Evolutionary conservation across 75 land plant species (phyloP), one percentile per base, ranked within the genome.

Genomic region (Sequoia sempervirens): DNA sequence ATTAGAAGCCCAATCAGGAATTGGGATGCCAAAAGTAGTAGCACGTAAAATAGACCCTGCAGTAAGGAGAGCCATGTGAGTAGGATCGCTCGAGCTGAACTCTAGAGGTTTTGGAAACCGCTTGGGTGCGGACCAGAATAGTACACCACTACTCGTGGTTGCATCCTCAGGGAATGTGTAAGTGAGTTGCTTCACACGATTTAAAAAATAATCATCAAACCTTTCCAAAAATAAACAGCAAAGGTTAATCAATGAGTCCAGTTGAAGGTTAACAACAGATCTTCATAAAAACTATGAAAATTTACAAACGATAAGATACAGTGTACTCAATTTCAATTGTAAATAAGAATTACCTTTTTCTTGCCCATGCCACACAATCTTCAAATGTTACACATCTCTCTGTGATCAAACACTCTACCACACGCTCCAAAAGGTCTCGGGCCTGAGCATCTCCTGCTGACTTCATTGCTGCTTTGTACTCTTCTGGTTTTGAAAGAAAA

Each of bases 121-220:
- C 83, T 96, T 96, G 11, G 98, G 98, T 15, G 98, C 97, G 1
- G 82, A 81, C 90, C 90, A 89, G 84, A 96, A 96, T 36, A 92
- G 95, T 43, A 90, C 88, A 9, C 98, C 98, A 23, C 87, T 89
- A 82, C 95, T 95, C 34, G 97, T 95, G 0, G 87, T 81, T 11
- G 98, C 90, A 87, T 96, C 90, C 83, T 97, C 97, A 2, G 99
- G 99, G 82, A 97, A 97, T 32, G 99, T 97, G 85, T 78, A 97
- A 28, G 93, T 94, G 83, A 97, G 89, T 84, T 97, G 99, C 88
- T 97, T 97, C 83, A 97, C 94, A 37, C 97, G 88, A 81, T 97
- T 95, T 28, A 91, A 83, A 88, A 95, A 97, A 81, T 97, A 97
- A 82, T 97, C 99, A 83, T 97, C 97, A 86, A 97, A 97, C 87